phyloP scores from a whole-genome alignment of 2,329 filamentous ascomycete genomes.

The Esteya vermicola region DNA sequence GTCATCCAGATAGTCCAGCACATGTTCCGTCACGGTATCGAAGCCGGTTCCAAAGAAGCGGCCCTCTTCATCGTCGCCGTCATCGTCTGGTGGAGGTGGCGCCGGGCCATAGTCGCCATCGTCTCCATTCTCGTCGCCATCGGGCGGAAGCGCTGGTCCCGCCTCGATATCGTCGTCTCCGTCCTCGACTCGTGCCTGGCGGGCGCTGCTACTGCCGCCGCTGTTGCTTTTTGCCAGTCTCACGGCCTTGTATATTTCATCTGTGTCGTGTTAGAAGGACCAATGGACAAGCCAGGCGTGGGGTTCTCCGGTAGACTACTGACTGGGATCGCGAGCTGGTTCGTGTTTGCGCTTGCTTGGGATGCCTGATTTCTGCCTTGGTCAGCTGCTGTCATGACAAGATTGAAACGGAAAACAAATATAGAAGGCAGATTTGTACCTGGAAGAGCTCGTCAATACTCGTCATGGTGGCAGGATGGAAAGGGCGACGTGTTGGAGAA shows the following conservation, averaged over 20 bases:
- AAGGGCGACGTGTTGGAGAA: background rate
- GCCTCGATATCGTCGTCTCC: slow-evolving; percentile 19
- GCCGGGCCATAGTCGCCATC: slow-evolving; percentile 31
- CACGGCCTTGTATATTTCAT: slow-evolving; percentile 49
- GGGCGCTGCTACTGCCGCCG: slow-evolving; percentile 26
- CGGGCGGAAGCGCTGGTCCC: slow-evolving; percentile 32
- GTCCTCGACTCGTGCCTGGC: slow-evolving; percentile 30
- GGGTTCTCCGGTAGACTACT: slow-evolving; percentile 13
- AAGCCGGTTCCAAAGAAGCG: slow-evolving; percentile 93
- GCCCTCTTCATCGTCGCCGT: slow-evolving; percentile 69
- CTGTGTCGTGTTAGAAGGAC: slow-evolving; percentile 21
- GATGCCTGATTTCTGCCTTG: slow-evolving; percentile 24
- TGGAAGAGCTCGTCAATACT: slow-evolving; percentile 48
- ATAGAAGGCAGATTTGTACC: slow-evolving; percentile 17
- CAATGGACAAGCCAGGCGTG: background rate
- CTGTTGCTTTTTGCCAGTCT: slow-evolving; percentile 31
- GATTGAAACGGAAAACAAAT: background rate
- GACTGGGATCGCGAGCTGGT: slow-evolving; percentile 47
- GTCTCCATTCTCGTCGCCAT: slow-evolving; percentile 30
- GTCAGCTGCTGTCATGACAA: background rate
- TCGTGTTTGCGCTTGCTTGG: slow-evolving; percentile 51
- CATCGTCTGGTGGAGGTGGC: slow-evolving; percentile 24
- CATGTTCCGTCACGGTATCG: slow-evolving; percentile 55
- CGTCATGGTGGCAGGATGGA: slow-evolving; percentile 33
- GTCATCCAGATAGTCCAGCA: slow-evolving; percentile 72